phyloP scores from a whole-genome alignment of 2,329 filamentous ascomycete genomes.

The Colletotrichum orbiculare region DNA sequence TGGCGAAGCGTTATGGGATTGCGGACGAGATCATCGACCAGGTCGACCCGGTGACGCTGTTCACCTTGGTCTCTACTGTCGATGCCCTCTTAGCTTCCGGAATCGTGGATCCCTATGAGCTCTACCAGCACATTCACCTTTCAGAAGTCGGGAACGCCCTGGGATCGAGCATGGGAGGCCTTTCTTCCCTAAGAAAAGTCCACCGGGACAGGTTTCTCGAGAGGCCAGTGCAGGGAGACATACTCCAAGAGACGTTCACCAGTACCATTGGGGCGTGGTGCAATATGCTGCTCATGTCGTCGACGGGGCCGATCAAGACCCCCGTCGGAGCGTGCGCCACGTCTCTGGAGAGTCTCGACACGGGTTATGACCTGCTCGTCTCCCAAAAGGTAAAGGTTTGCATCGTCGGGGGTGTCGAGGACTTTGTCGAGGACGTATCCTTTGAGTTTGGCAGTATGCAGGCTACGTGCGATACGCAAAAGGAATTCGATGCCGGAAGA shows the following conservation, averaged over 20 bases:
- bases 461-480: slow-evolving; percentile 47
- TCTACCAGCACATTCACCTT: slow-evolving; percentile 48
- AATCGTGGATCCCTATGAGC: slow-evolving; percentile 72
- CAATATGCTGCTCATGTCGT: slow-evolving; percentile 54
- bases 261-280: slow-evolving; percentile 51
- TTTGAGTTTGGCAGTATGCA: slow-evolving; percentile 49
- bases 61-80: slow-evolving; percentile 90
- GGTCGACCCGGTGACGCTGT: slow-evolving; percentile 95
- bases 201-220: slow-evolving; percentile 46
- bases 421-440: slow-evolving; percentile 45
- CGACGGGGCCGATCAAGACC: slow-evolving; percentile 48
- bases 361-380: slow-evolving; percentile 46
- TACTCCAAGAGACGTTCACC: slow-evolving; percentile 48
- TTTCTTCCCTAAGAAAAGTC: slow-evolving; percentile 42
- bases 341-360: slow-evolving; percentile 49
- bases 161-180: slow-evolving; percentile 46
- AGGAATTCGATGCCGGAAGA: slow-evolving; percentile 43
- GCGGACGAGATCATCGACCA: slow-evolving; percentile 98
- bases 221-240: slow-evolving; percentile 45
- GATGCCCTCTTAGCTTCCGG: slow-evolving; percentile 90
- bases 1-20: slow-evolving; percentile 94
- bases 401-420: slow-evolving; percentile 49
- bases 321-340: slow-evolving; percentile 53
- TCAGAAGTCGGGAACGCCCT: slow-evolving; percentile 49
- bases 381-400: slow-evolving; percentile 44